Evolutionary conservation across 495 filamentous ascomycete genomes (phyloP), one percentile per base, ranked within the genome.

Genomic region (Aspergillus mulundensis): DNA sequence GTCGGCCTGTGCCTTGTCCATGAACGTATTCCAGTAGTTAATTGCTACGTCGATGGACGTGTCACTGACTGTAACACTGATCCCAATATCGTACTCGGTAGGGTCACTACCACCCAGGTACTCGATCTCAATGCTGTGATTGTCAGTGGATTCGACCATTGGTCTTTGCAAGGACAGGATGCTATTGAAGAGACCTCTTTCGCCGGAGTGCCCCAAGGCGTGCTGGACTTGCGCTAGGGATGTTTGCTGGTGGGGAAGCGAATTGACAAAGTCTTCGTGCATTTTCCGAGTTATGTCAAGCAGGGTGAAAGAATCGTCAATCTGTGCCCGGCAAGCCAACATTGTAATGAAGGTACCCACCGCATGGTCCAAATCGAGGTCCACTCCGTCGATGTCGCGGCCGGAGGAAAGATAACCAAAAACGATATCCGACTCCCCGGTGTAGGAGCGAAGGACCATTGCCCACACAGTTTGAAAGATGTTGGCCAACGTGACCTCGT

Each of bases 311-410:
- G 7, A 10, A 15, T 36, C 6, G 12, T 36, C 32, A 15, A 36
- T 2, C 32, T 36, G 32, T 10, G 12, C 5, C 2, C 32, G 63
- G 23, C 61, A 70, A 7, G 70, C 49, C 28, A 76, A 46, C 52
- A 76, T 62, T 46, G 75, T 74, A 59, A 77, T 73, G 28, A 70
- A 65, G 11, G 73, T 10, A 66, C 0, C 75, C 75, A 12, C 70
- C 65, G 14, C 32, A 15, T 10, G 5, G 32, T 36, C 32, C 32
- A 36, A 11, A 14, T 36, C 32, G 5, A 36, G 7, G 12, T 28
- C 7, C 7, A 30, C 7, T n/a, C 24, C 43, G n/a, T 28, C 65
- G 18, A 66, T 58, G 50, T 77, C 71, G 11, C 71, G 67, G 2
- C 66, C 64, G 6, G 64, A 57, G 11, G 58, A 52, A 16, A 70